Base-by-base conservation (phyloP, 768 basidiomycete genomes). In the Porphyrellus cyaneotinctus region DNA sequence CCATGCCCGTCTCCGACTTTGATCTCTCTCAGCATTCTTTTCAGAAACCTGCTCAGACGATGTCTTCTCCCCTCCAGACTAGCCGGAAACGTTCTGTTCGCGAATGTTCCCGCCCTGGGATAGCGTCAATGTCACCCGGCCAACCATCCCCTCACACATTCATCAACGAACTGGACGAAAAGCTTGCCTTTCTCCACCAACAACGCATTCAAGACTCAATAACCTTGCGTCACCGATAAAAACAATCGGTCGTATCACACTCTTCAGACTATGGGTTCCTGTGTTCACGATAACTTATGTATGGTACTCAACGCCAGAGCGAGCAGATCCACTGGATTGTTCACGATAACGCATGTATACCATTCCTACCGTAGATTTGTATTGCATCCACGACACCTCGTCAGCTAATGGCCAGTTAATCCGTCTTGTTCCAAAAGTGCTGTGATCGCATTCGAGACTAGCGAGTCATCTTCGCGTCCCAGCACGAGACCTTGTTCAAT, bases 1-100 rank as follows among this genome's bases (percentile, higher is more conserved):
- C 54, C 2, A 69, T 69, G 67, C 65, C 65, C 17, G 37, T 51
- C n/a, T 43, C 33, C 13, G 58, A 63, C 17, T 37, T 23, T 1
- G 10, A 8, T 37, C 43, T 47, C 14, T 23, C 53, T 12, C 47
- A 28, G 7, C 52, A 47, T 17, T 44, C 45, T 48, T 15, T 37
- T 17, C 58, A 28, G 22, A 37, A 46, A 38, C 22, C 41, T 11
- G 3, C 35, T 11, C 44, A 43, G 11, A 31, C 23, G 10, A 18
- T 37, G 36, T n/a, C n/a, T n/a, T 37, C n/a, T 51, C 47, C 30
- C 24, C 43, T 18, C 18, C 26, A 26, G 3, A 51, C 36, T 20
- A 36, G 6, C 22, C 45, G 46, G 11, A 54, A 50, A 39, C 28
- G 5, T 33, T 48, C 43, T 17, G 18, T n/a, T n/a, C n/a, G n/a